phyloP scores from a whole-genome alignment of 306 rosid species.

The Citrullus amarus region DNA sequence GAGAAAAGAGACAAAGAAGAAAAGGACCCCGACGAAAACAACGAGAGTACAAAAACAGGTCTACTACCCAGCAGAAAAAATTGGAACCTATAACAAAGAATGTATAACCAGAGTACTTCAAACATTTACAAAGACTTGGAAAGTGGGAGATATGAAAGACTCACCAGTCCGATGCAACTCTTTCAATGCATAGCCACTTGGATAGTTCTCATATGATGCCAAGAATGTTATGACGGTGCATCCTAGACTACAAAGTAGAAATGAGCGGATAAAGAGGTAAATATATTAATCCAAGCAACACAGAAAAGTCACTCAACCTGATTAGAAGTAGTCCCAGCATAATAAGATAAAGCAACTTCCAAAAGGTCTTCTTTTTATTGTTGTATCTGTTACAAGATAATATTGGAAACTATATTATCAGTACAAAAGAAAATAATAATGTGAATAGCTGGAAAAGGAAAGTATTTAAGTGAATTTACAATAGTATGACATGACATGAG shows the following conservation, averaged over 20 bases:
- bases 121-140: not conserved
- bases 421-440: slow-evolving; percentile 1
- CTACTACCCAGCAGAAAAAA: not conserved
- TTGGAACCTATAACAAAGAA: not conserved
- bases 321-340: slow-evolving; percentile 52
- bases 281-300: slow-evolving; percentile 10
- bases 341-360: slow-evolving; percentile 57
- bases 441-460: not conserved
- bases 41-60: not conserved
- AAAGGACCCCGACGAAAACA: not conserved
- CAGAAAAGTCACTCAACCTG: slow-evolving; percentile 41
- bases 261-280: slow-evolving; percentile 15
- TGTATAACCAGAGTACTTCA: not conserved
- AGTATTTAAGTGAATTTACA: not conserved
- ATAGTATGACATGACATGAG: not conserved
- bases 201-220: slow-evolving; percentile 84
- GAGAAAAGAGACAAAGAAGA: not conserved
- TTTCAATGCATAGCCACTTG: slow-evolving; percentile 81
- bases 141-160: slow-evolving; percentile 9
- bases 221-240: slow-evolving; percentile 57
- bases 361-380: slow-evolving; percentile 61
- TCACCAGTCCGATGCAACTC: slow-evolving; percentile 54
- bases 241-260: slow-evolving; percentile 65
- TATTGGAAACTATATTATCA: slow-evolving; percentile 5
- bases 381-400: slow-evolving; percentile 60